These are phyloP conservation scores for Magnusiomyces sp. DNA, from an alignment of 1,139 yeast genomes.

Conservation along the genomic window DNA sequence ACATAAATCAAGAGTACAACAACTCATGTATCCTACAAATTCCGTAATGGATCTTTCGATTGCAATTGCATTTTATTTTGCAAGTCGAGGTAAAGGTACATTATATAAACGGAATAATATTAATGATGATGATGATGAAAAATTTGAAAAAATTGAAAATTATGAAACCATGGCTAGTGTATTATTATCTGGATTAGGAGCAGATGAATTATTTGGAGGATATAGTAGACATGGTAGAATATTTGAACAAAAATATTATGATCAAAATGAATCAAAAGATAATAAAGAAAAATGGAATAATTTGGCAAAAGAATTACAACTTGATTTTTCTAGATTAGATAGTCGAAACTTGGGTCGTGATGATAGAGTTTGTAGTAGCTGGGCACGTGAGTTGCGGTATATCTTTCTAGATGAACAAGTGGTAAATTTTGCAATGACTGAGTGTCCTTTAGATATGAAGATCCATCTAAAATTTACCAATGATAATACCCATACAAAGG, in stretches of 20 bases:
- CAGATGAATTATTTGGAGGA: conserved; percentile 93
- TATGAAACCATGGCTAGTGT: conserved; percentile 56
- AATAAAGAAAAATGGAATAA: background rate
- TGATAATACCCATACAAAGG: no score
- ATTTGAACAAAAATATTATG: conserved; percentile 7
- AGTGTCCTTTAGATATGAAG: conserved; percentile 31
- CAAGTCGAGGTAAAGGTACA: conserved; percentile 51
- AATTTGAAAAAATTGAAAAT: conserved; percentile 15
- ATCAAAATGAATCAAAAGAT: no score
- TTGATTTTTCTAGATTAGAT: conserved; percentile 67
- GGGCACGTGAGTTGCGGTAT: conserved; percentile 88
- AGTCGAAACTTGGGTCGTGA: conserved; percentile 81
- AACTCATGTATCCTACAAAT: conserved; percentile 69
- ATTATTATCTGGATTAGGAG: conserved; percentile 88
- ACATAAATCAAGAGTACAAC: conserved; percentile 45
- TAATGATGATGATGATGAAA: no score
- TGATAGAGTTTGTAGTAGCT: conserved; percentile 72
- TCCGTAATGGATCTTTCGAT: conserved; percentile 95
- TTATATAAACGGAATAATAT: conserved; percentile 6
- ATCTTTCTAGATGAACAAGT: conserved; percentile 71
- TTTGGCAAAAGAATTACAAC: conserved; percentile 47
- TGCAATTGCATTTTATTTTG: conserved; percentile 91
- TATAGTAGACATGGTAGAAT: conserved; percentile 63
- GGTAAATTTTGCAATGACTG: conserved; percentile 39
- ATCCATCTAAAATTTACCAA: no score